Evolutionary conservation across 2,329 filamentous ascomycete genomes (phyloP).

Genomic region (Talaromyces sp.): DNA sequence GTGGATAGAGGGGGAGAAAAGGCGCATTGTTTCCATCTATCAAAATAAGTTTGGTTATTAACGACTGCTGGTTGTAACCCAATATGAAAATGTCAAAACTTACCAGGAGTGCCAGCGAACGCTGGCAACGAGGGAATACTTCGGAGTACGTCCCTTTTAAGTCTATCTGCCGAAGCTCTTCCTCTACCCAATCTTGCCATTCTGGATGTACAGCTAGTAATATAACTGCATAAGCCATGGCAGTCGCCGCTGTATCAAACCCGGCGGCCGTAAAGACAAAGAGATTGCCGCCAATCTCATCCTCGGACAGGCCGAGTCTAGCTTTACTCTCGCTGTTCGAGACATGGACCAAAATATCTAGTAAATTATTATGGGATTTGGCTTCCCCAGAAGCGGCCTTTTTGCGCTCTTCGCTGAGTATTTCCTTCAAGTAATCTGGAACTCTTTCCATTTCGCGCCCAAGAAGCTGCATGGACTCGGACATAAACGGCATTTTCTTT

Average conservation of each 20-base stretch:
- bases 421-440: constrained; percentile 22
- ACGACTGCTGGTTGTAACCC: no score
- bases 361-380: constrained; percentile 19
- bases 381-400: not conserved
- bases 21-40: constrained; percentile 37
- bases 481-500: constrained; percentile 22
- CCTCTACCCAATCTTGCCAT: constrained; percentile 50
- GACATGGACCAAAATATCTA: constrained; percentile 26
- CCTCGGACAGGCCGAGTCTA: constrained; percentile 26
- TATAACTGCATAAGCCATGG: constrained; percentile 46
- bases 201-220: constrained; percentile 44
- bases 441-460: constrained; percentile 24
- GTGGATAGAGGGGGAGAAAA: constrained; percentile 38
- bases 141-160: constrained; percentile 38
- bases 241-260: constrained; percentile 49
- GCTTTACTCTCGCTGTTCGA: constrained; percentile 21
- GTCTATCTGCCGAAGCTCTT: constrained; percentile 42
- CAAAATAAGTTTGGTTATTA: no score
- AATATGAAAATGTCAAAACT: constrained; percentile 3
- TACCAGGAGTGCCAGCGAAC: constrained; percentile 49
- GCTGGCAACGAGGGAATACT: constrained; percentile 40
- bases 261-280: constrained; percentile 47
- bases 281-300: constrained; percentile 43
- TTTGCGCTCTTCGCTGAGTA: constrained; percentile 22
- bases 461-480: constrained; percentile 20